These are phyloP conservation scores for Paraleonurus japonicus DNA, from an alignment of 257 asterid genomes.

Conservation along the genomic window DNA sequence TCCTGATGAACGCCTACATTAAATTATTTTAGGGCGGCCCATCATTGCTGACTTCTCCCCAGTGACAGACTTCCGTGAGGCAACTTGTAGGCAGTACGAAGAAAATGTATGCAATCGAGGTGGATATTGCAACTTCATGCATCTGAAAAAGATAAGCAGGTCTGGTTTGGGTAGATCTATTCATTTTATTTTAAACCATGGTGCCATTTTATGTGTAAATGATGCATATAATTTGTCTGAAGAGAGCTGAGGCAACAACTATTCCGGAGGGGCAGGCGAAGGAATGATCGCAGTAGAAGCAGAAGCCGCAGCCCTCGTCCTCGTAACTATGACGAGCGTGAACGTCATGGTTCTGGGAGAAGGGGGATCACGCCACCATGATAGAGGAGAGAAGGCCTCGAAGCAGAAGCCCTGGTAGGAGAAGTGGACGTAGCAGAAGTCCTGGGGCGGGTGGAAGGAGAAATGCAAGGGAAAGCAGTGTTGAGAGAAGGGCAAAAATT, in stretches of 20 bases:
- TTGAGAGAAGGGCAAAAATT: slow-evolving; percentile 78
- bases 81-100: slow-evolving; percentile 88
- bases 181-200: background rate
- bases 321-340: slow-evolving; percentile 55
- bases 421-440: slow-evolving; percentile 73
- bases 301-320: slow-evolving; percentile 69
- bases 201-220: background rate
- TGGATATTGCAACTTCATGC: slow-evolving; percentile 94
- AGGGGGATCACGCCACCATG: slow-evolving; percentile 66
- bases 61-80: slow-evolving; percentile 91
- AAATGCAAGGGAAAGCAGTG: slow-evolving; percentile 74
- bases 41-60: slow-evolving; percentile 90
- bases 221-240: slow-evolving; percentile 22
- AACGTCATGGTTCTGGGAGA: slow-evolving; percentile 63
- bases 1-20: slow-evolving; percentile 9
- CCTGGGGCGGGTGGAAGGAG: slow-evolving; percentile 72
- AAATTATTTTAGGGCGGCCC: slow-evolving; percentile 57
- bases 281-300: slow-evolving; percentile 70
- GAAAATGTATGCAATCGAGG: slow-evolving; percentile 92
- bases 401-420: slow-evolving; percentile 75
- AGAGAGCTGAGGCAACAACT: slow-evolving; percentile 79
- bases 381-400: slow-evolving; percentile 76
- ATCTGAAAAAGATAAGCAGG: slow-evolving; percentile 85
- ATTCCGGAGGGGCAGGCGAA: slow-evolving; percentile 59
- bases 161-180: slow-evolving; percentile 24